Evolutionary conservation across 345 rosid species (phyloP).

Genomic region (Hibiscus syriacus): DNA sequence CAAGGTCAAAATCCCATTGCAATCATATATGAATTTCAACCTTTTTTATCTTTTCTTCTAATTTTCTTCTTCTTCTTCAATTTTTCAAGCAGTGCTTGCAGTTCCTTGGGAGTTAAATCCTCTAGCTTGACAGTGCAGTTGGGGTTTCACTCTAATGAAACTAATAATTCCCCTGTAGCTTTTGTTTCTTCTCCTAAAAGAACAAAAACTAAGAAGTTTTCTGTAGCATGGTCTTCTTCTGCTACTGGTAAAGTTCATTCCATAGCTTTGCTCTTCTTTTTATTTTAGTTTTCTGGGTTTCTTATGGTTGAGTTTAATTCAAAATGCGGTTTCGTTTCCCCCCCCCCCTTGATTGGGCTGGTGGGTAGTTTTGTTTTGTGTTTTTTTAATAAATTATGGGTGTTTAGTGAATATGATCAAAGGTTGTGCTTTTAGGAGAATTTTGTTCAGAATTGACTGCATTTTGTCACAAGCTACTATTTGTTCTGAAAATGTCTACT

Average conservation of each 20-base stretch:
- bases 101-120: constrained; percentile 22
- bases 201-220: constrained; percentile 17
- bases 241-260: constrained; percentile 9
- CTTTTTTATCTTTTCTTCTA: too few species aligned
- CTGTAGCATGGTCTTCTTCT: constrained; percentile 44
- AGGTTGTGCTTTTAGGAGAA: not conserved
- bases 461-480: not conserved
- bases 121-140: constrained; percentile 24
- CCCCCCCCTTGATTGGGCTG: not conserved
- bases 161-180: constrained; percentile 24
- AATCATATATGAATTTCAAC: not conserved
- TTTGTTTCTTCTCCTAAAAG: constrained; percentile 23
- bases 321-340: not conserved
- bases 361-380: not conserved
- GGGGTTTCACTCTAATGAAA: constrained; percentile 27
- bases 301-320: not conserved
- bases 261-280: too few species aligned
- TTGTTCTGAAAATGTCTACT: not conserved
- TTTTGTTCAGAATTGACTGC: not conserved
- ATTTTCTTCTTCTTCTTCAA: too few species aligned
- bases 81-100: constrained; percentile 6
- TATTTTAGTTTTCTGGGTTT: not conserved
- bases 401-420: not conserved
- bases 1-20: constrained; percentile 18
- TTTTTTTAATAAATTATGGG: not conserved